Evolutionary conservation across 208 protist species (phyloP), one percentile per base, ranked within the genome.

Genomic region (Leishmania gerbilli): DNA sequence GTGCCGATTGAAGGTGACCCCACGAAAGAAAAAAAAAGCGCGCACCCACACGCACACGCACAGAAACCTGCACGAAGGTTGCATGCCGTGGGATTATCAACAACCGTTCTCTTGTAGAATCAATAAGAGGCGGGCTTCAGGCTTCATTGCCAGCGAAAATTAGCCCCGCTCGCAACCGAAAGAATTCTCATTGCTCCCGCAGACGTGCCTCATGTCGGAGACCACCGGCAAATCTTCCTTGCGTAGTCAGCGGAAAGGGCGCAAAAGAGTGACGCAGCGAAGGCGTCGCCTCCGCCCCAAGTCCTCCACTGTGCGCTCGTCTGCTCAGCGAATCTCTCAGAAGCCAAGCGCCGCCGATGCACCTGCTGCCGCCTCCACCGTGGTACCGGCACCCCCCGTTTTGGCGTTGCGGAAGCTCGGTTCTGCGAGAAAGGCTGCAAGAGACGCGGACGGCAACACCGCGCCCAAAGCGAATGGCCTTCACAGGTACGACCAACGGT

Each of bases 211-310:
- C 40, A 34, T 53, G 13, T 67, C 74, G 7, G 58, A 55, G 9
- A 51, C 72, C 8, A 64, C 34, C 45, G 42, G 53, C 47, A 79
- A 42, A 45, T 2, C 71, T 19, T 37, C 67, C 0, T 60, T 69
- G 67, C 55, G 17, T 2, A 51, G 56, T 19, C 72, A 47, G 5
- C 71, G 34, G 17, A 78, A 79, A 17, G 31, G 5, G 1, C 42
- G 62, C 4, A 65, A 55, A 51, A n/a, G 47, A 0, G 58, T 71
- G 8, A 71, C 37, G 19, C n/a, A 69, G 40, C 58, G 53, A 49
- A 81, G 55, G 55, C 58, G 65, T 21, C 65, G 49, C 37, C 74
- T 82, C 5, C 74, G 53, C 64, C 34, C 78, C 17, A 78, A 67
- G 55, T 65, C 82, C 4, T 85, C 82, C 13, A 76, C 8, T 5